Evolutionary conservation across 768 basidiomycete species (phyloP).

Genomic region (Pleurotus giganteus): DNA sequence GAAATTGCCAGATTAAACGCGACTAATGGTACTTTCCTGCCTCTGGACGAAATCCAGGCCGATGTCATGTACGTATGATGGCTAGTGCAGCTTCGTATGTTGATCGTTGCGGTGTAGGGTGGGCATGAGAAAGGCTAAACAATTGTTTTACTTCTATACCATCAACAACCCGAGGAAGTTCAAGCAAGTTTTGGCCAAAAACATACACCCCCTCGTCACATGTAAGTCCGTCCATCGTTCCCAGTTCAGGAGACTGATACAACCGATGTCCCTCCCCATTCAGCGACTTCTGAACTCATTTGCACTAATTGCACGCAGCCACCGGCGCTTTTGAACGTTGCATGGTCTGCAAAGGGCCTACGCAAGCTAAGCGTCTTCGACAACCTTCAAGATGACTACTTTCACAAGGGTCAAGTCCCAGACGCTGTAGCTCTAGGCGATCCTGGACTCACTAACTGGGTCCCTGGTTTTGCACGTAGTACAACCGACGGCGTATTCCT

Average conservation of each 20-base stretch:
- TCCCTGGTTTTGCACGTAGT: not conserved
- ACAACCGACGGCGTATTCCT: constrained; percentile 6
- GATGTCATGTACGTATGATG: not conserved
- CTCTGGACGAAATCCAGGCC: not conserved
- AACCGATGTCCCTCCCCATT: not conserved
- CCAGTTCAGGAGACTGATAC: not conserved
- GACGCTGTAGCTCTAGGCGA: constrained; percentile 1
- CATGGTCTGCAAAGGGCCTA: not conserved
- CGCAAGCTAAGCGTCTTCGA: not conserved
- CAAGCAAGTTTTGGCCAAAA: not conserved
- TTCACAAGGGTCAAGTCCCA: not conserved
- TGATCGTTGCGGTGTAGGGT: not conserved
- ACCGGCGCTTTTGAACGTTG: not conserved
- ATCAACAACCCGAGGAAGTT: not conserved
- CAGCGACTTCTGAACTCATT: constrained; percentile 2
- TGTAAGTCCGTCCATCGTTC: not conserved
- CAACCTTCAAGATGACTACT: not conserved
- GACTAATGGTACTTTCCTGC: constrained; percentile 1
- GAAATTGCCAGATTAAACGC: constrained; percentile 1
- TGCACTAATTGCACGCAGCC: not conserved
- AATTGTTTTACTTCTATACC: constrained; percentile 3
- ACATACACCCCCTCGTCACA: not conserved
- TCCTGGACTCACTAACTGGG: not conserved
- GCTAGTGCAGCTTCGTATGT: not conserved
- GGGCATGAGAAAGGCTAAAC: constrained; percentile 5